Evolutionary conservation across 257 asterid genomes (phyloP), one percentile per base, ranked within the genome.

Genomic region (Anisodus acutangulus): DNA sequence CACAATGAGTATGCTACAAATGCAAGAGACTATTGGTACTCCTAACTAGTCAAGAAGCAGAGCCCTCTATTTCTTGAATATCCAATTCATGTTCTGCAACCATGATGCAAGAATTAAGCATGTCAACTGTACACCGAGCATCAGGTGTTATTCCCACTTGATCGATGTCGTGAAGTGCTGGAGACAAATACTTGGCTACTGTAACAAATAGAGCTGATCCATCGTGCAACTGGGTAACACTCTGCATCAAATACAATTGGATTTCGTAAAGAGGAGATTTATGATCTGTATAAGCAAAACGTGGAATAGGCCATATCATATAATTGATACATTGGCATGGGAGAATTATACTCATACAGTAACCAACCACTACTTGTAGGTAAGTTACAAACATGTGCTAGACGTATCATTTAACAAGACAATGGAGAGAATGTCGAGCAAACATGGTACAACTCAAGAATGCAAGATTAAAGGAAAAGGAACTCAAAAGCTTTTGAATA

Each of bases 151-250:
- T 94, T 60, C 99, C 99, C 12, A 95, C 95, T 81, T 95, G 93
- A 89, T 95, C 99, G 13, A 95, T 95, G 90, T 91, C 98, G 49
- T 95, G 99, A 83, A 94, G 94, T n/a, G 93, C 91, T 2, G 99
- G 99, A 3, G 98, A 95, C 82, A 93, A 71, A 82, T 95, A 95
- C 86, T 93, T 95, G 1, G 99, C 99, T 57, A 94, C 99, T 2
- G 98, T 95, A 22, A 95, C 87, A 84, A 95, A 93, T 85, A 95
- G 94, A 86, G 98, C 98, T 8, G 98, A 95, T 57, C 99, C 98
- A 35, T 95, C 99, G 6, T 93, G 89, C 76, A 95, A 87, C 86
- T 95, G 97, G 11, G 97, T 95, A 84, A 95, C 98, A 83, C 98
- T 93, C 99, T 94, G 94, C 90, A 89, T 43, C 41, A 71, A 83